Percentiles rank a stretch among this genome's conserved stretches.
Evolutionary conservation across 371 early-diverging fungal genomes (phyloP).

Genomic region (Mucor lusitanicus): DNA sequence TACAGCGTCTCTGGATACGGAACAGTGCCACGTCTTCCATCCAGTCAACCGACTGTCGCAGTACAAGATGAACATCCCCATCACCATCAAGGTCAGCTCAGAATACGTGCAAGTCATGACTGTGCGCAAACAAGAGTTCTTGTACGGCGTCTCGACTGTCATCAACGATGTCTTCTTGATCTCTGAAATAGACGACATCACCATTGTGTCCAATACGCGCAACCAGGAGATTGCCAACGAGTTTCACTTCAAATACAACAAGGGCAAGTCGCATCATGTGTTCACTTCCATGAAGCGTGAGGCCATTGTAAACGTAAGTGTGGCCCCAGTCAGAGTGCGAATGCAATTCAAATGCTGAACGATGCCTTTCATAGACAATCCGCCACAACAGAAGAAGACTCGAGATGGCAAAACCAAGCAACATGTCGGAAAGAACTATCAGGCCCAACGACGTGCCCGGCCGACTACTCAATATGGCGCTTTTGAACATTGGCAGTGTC

Average conservation of each 20-base stretch:
- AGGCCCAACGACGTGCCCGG: slow-evolving; percentile 93
- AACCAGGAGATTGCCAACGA: slow-evolving; percentile 69
- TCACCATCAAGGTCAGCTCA: slow-evolving; percentile 78
- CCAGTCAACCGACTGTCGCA: slow-evolving; percentile 70
- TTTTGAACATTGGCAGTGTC: slow-evolving; percentile 84
- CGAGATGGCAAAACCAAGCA: slow-evolving; percentile 68
- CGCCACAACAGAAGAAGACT: slow-evolving; percentile 73
- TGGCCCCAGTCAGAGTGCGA: neutral
- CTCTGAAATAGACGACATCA: slow-evolving; percentile 82
- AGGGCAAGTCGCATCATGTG: slow-evolving; percentile 65
- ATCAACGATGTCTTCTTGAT: slow-evolving; percentile 89
- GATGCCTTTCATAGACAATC: no score
- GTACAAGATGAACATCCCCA: slow-evolving; percentile 68
- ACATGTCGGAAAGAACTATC: slow-evolving; percentile 70
- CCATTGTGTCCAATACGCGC: slow-evolving; percentile 41
- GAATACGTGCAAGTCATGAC: slow-evolving; percentile 84
- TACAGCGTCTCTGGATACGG: slow-evolving; percentile 70
- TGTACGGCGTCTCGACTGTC: slow-evolving; percentile 71
- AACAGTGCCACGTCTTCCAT: slow-evolving; percentile 61
- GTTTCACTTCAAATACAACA: slow-evolving; percentile 78
- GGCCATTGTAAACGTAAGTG: slow-evolving; percentile 62
- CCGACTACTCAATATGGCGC: slow-evolving; percentile 87
- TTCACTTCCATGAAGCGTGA: slow-evolving; percentile 82
- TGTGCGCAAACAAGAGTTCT: slow-evolving; percentile 64
- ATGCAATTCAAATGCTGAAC: no score